These are phyloP conservation scores for Pneumocystis murina DNA, from an alignment of 1,139 yeast genomes.

Conservation along the genomic window DNA sequence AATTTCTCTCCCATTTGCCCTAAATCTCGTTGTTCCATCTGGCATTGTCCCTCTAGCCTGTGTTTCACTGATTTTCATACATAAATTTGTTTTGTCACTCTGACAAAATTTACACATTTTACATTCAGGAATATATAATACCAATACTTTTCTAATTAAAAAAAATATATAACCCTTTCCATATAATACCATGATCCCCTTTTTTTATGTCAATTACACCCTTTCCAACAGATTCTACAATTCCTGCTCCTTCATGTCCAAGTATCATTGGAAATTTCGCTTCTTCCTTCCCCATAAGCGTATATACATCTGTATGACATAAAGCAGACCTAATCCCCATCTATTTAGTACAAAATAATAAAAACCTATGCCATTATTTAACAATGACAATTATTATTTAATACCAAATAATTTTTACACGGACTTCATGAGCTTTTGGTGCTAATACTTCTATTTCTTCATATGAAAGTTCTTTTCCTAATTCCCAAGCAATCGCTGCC, in stretches of 20 bases:
- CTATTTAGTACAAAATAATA: too few relatives aligned
- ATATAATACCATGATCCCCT: slow-evolving; percentile 82
- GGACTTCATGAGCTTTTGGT: slow-evolving; percentile 93
- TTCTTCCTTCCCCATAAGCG: slow-evolving; percentile 66
- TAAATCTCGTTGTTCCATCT: slow-evolving; percentile 83
- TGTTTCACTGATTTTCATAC: slow-evolving; percentile 80
- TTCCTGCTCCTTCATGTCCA: slow-evolving; percentile 96
- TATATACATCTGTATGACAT: slow-evolving; percentile 96
- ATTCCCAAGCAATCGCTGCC: slow-evolving; percentile 98
- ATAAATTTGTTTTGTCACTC: slow-evolving; percentile 88
- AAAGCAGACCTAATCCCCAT: slow-evolving; percentile 48
- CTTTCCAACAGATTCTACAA: slow-evolving; percentile 84
- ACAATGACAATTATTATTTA: too few relatives aligned
- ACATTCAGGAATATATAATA: slow-evolving; percentile 81
- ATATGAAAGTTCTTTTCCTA: slow-evolving; percentile 62
- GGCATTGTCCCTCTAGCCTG: slow-evolving; percentile 92
- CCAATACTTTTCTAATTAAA: not conserved
- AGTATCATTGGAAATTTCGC: slow-evolving; percentile 79
- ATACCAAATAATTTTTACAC: slow-evolving; percentile 52
- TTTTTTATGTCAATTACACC: slow-evolving; percentile 75
- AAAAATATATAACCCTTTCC: slow-evolving; percentile 19
- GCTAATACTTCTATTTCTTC: slow-evolving; percentile 85
- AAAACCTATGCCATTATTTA: too few relatives aligned
- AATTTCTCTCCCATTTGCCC: slow-evolving; percentile 59
- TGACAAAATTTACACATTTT: slow-evolving; percentile 85